Evolutionary conservation across 1,139 yeast species (phyloP).

Genomic region (Hanseniaspora sp.): DNA sequence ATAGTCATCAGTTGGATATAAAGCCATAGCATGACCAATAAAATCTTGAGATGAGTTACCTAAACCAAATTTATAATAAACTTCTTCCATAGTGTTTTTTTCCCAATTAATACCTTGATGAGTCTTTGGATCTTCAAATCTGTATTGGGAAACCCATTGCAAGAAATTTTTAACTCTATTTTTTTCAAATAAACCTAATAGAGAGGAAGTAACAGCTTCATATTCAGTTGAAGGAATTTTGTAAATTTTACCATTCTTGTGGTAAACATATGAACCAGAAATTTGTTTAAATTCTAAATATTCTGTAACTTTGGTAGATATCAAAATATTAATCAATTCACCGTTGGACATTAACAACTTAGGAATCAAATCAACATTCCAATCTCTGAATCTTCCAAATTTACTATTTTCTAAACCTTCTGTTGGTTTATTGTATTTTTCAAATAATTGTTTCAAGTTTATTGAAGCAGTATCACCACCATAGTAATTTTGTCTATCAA

Average conservation of each 20-base stretch:
- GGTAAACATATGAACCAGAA: slow-evolving; percentile 84
- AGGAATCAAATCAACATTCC: slow-evolving; percentile 96
- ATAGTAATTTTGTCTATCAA: slow-evolving; percentile 91
- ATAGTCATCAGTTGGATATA: slow-evolving; percentile 89
- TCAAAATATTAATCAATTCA: slow-evolving; percentile 86
- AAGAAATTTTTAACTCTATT: slow-evolving; percentile 86
- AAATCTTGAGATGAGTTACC: slow-evolving; percentile 92
- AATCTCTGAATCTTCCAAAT: slow-evolving; percentile 87
- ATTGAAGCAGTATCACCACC: slow-evolving; percentile 64
- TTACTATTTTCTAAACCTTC: slow-evolving; percentile 54
- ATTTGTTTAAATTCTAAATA: slow-evolving; percentile 94
- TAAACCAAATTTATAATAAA: slow-evolving; percentile 77
- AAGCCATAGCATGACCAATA: slow-evolving; percentile 97
- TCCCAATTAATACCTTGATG: slow-evolving; percentile 84
- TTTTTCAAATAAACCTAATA: slow-evolving; percentile 94
- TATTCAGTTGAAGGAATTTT: slow-evolving; percentile 88
- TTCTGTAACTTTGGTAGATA: slow-evolving; percentile 89
- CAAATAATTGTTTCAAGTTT: slow-evolving; percentile 45
- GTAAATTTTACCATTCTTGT: slow-evolving; percentile 75
- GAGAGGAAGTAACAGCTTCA: slow-evolving; percentile 82
- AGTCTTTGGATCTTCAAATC: slow-evolving; percentile 66
- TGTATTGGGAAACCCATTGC: slow-evolving; percentile 74
- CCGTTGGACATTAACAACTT: slow-evolving; percentile 97
- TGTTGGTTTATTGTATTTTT: slow-evolving; percentile 56
- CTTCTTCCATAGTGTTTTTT: slow-evolving; percentile 81